Conservation (phyloP, 106 monocot species). For the Chionographis japonica region DNA sequence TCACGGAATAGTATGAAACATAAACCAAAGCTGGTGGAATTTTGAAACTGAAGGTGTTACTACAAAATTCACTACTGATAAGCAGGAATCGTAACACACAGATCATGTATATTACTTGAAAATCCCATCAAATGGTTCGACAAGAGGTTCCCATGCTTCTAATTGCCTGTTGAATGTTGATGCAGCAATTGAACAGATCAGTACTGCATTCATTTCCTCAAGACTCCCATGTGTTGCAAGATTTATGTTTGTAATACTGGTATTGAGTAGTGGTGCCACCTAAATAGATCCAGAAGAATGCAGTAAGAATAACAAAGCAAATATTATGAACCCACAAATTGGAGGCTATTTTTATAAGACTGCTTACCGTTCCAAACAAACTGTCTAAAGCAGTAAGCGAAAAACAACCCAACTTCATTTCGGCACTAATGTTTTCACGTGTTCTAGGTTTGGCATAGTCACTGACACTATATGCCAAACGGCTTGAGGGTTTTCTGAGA, state of each 20-base stretch:
- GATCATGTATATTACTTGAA: slow-evolving; percentile 59
- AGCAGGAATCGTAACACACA: not conserved
- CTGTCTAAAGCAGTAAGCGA: slow-evolving; percentile 74
- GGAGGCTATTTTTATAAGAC: not conserved
- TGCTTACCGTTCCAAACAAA: slow-evolving; percentile 62
- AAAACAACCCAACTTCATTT: slow-evolving; percentile 78
- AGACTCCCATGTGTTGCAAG: slow-evolving; percentile 81
- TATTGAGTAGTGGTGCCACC: slow-evolving; percentile 79
- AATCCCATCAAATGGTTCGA: slow-evolving; percentile 98
- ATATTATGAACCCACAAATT: not conserved
- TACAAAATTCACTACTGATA: no score
- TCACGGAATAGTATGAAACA: not conserved
- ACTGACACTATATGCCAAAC: slow-evolving; percentile 63
- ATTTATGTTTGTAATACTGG: slow-evolving; percentile 76
- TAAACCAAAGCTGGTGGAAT: not conserved
- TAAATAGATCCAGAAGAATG: slow-evolving; percentile 10
- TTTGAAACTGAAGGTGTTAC: no score
- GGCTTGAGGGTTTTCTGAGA: slow-evolving; percentile 73
- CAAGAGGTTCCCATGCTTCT: slow-evolving; percentile 96
- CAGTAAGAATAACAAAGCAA: not conserved
- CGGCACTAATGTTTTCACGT: slow-evolving; percentile 84
- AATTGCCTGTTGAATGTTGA: slow-evolving; percentile 94
- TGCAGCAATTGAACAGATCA: slow-evolving; percentile 92
- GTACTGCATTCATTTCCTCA: slow-evolving; percentile 78
- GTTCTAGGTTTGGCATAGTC: slow-evolving; percentile 74